Percentiles rank a stretch among this genome's conserved stretches.
phyloP scores from a whole-genome alignment of 768 basidiomycete species.

The Lactifluus subvellereus region DNA sequence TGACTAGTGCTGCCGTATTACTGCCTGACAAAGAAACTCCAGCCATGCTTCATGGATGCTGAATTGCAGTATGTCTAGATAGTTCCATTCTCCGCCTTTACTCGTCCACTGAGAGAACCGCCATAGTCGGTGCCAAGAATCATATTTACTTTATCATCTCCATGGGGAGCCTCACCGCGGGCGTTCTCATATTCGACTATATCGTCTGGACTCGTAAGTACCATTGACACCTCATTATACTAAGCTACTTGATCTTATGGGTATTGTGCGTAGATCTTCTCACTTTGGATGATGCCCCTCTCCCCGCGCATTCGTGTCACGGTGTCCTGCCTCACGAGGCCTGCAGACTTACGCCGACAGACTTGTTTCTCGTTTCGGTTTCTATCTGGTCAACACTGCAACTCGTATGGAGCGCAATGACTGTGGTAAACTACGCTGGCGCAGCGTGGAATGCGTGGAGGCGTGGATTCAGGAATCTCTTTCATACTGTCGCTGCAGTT shows the following conservation, averaged over 20 bases:
- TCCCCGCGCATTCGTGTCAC: no score
- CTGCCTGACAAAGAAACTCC: background rate
- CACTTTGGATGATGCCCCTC: no score
- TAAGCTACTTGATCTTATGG: background rate
- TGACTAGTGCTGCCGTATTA: background rate
- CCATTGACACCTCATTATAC: background rate
- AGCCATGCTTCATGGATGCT: background rate
- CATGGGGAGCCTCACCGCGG: background rate
- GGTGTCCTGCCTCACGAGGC: no score
- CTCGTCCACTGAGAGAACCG: background rate
- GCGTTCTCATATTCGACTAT: background rate
- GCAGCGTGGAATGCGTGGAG: background rate
- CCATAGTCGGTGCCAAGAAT: constrained; percentile 10
- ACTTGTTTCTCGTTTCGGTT: no score
- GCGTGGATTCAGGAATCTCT: background rate
- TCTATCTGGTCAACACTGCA: no score
- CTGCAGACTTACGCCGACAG: no score
- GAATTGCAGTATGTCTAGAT: constrained; percentile 11
- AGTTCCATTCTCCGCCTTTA: background rate
- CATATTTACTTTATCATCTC: background rate
- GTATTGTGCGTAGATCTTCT: background rate
- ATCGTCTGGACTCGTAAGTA: constrained; percentile 12
- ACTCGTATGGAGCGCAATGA: background rate
- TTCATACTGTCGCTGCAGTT: background rate
- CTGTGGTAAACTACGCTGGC: background rate